Evolutionary conservation across 495 filamentous ascomycete genomes (phyloP).

Genomic region (Venustampulla echinocandica): DNA sequence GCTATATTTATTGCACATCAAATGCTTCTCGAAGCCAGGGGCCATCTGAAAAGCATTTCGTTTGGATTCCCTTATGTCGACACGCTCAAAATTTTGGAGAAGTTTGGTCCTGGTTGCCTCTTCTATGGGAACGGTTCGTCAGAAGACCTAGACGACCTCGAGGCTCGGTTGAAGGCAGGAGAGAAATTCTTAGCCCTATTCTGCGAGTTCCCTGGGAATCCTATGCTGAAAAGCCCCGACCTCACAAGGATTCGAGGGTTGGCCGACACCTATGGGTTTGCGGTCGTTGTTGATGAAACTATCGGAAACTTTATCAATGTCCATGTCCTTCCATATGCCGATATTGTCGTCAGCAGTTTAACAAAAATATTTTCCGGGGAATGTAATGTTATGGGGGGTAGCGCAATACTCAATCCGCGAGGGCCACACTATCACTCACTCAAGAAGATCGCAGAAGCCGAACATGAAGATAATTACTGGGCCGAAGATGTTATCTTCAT

Average conservation of each 20-base stretch:
- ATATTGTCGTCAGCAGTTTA: slow-evolving; percentile 86
- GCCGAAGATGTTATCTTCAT: slow-evolving; percentile 88
- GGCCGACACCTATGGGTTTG: slow-evolving; percentile 80
- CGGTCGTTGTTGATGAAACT: slow-evolving; percentile 88
- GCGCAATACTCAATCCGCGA: slow-evolving; percentile 76
- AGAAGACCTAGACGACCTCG: slow-evolving; percentile 80
- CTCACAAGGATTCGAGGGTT: slow-evolving; percentile 67
- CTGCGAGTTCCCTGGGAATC: slow-evolving; percentile 92
- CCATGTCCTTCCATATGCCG: slow-evolving; percentile 78
- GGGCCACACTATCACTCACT: slow-evolving; percentile 58
- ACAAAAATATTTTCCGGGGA: slow-evolving; percentile 97
- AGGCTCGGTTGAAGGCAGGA: slow-evolving; percentile 58
- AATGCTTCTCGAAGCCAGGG: slow-evolving; percentile 51
- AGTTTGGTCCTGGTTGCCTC: slow-evolving; percentile 83
- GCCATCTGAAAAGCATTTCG: slow-evolving; percentile 56
- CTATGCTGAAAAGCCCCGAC: slow-evolving; percentile 76
- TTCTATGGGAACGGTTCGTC: slow-evolving; percentile 84
- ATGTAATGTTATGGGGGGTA: slow-evolving; percentile 96
- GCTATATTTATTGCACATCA: slow-evolving; percentile 86
- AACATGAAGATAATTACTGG: slow-evolving; percentile 89
- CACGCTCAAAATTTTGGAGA: slow-evolving; percentile 88
- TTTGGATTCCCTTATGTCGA: slow-evolving; percentile 93
- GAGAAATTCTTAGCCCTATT: slow-evolving; percentile 80
- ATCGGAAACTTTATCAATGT: slow-evolving; percentile 95
- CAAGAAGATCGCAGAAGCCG: slow-evolving; percentile 48